Evolutionary conservation across 2,329 filamentous ascomycete genomes (phyloP), one percentile per base, ranked within the genome.

Genomic region (Tolypocladium amazonense): DNA sequence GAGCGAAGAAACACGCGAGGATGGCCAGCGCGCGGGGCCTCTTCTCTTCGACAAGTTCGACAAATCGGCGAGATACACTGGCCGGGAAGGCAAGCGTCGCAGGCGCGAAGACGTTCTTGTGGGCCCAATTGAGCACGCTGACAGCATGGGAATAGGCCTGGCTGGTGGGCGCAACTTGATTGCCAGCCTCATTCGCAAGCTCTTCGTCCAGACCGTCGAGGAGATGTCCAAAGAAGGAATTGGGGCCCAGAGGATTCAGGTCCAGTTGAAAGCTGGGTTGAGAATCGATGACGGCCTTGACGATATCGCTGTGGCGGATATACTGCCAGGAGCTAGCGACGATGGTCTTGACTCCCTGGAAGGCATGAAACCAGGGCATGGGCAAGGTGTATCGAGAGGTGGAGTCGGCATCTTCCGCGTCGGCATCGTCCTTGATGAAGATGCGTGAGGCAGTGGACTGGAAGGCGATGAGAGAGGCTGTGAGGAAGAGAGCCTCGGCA

Each of bases 41-140:
- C 60, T 81, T 79, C 58, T 78, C 75, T 62, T 82, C 79, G 15
- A 89, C 77, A 37, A 84, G 77, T 59, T 84, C 84, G 65, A 85
- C 80, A 68, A 80, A 88, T 25, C 77, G 82, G 60, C 79, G 82
- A 15, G 79, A 85, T 7, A 88, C 83, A 2, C 83, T 86, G 20
- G 85, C 84, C 1, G 87, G 84, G 71, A 88, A 85, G 59, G 85
- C 76, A 5, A 88, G 77, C 2, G 83, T 79, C 1, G 83, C 82
- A 11, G 80, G 80, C 41, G 81, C 80, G 63, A 82, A 78, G 3
- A 82, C 82, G 59, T 82, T 83, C 66, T 79, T 80, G 66, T 87
- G 84, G 1, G 83, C 83, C 84, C 84, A 88, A 66, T 87, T 86
- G 9, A 88, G 75, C 9, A 86, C 84, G 23, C 83, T 82, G n/a